These are phyloP conservation scores for Cladophialophora chaetospira DNA, from an alignment of 2,329 filamentous ascomycete genomes.

Conservation along the genomic window DNA sequence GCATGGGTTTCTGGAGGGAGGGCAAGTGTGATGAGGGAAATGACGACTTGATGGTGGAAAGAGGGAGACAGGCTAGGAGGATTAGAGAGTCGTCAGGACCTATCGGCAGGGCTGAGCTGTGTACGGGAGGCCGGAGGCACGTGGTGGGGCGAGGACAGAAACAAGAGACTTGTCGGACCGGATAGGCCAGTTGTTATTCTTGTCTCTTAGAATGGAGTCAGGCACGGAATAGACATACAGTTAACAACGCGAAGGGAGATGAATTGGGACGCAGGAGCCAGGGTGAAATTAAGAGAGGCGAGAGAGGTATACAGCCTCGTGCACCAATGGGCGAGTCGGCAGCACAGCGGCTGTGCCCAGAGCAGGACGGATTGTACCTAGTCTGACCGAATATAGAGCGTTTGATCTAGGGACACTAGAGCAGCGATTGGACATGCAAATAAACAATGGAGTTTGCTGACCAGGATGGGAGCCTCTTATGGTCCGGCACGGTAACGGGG, in stretches of 20 bases:
- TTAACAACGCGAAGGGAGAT: conserved; percentile 12
- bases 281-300: conserved; percentile 29
- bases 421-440: conserved; percentile 15
- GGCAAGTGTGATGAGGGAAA: conserved; percentile 30
- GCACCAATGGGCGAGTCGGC: conserved; percentile 11
- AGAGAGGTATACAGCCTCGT: conserved; percentile 20
- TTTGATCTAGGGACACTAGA: conserved; percentile 22
- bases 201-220: conserved; percentile 18
- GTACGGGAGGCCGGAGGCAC: conserved; percentile 25
- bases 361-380: conserved; percentile 19
- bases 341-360: conserved; percentile 26
- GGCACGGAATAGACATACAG: conserved; percentile 6
- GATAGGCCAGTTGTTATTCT: conserved; percentile 29
- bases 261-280: conserved; percentile 28
- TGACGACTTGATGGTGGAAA: conserved; percentile 33
- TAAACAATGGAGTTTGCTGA: conserved; percentile 11
- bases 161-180: not conserved
- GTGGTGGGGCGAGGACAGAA: conserved; percentile 23
- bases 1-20: conserved; percentile 29
- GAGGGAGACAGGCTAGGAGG: conserved; percentile 26
- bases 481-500: not conserved
- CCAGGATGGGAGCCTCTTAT: conserved; percentile 6
- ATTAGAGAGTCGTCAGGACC: conserved; percentile 22
- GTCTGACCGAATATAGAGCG: conserved; percentile 25
- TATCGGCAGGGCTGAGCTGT: conserved; percentile 29